Percentiles rank a stretch among this genome's conserved stretches.
Conservation (phyloP, 148 eudicot genomes). For the Amaranthus hypochondriacus region DNA sequence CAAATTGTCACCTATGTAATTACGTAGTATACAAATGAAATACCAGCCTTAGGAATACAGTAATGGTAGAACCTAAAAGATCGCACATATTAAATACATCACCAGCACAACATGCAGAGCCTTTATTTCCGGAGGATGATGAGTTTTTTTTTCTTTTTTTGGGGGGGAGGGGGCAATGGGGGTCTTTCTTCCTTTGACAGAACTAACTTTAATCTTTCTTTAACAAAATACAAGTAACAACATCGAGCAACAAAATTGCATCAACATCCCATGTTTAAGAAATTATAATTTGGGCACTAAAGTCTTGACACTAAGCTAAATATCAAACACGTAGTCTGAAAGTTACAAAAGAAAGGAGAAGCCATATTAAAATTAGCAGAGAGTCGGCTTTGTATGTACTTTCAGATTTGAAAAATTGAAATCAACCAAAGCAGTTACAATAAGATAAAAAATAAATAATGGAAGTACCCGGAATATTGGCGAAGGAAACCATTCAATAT, state of each 20-base stretch:
- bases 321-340: slow-evolving; percentile 2
- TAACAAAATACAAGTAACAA: background rate
- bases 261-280: background rate
- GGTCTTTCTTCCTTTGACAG: too few species aligned
- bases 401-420: background rate
- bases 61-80: background rate
- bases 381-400: background rate
- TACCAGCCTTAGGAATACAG: background rate
- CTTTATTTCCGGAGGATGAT: too few species aligned
- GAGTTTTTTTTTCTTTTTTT: too few species aligned
- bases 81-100: too few species aligned
- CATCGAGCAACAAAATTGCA: background rate
- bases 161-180: too few species aligned
- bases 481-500: slow-evolving; percentile 88
- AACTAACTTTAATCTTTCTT: too few species aligned
- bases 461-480: slow-evolving; percentile 79
- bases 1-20: background rate
- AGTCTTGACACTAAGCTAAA: background rate
- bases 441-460: background rate
- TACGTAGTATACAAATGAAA: background rate
- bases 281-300: background rate
- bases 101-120: too few species aligned
- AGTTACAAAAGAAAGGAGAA: background rate
- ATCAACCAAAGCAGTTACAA: background rate
- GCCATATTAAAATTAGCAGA: background rate